phyloP scores from a whole-genome alignment of 75 land plant genomes.

The Gnetum montanum region DNA sequence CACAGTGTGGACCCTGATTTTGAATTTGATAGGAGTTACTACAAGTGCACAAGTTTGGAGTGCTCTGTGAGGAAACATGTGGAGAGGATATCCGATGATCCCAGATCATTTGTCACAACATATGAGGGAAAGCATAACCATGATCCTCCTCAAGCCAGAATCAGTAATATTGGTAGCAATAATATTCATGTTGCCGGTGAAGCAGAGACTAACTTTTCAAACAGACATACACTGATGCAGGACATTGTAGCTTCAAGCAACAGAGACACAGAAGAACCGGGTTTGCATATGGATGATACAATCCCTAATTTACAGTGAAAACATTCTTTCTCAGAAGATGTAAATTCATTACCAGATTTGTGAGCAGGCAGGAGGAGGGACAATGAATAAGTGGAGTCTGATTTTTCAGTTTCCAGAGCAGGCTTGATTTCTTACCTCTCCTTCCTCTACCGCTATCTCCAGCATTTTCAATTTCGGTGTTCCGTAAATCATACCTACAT shows the following conservation, averaged over 20 bases:
- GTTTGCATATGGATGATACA: background rate
- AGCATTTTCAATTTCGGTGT: no score
- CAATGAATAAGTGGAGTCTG: background rate
- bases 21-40: slow-evolving; percentile 61
- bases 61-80: slow-evolving; percentile 82
- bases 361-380: background rate
- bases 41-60: slow-evolving; percentile 69
- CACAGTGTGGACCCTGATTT: background rate
- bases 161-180: slow-evolving; percentile 13
- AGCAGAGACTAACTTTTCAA: background rate
- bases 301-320: background rate
- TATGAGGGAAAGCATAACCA: slow-evolving; percentile 86
- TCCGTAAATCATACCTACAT: no score
- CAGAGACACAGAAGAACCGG: background rate
- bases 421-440: no score
- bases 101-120: slow-evolving; percentile 52
- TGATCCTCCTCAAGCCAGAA: slow-evolving; percentile 58
- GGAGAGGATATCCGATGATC: slow-evolving; percentile 56
- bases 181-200: background rate
- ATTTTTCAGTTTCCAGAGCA: slow-evolving; percentile 1
- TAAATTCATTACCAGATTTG: background rate
- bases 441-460: no score
- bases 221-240: background rate
- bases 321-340: background rate
- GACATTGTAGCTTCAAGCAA: background rate